These are phyloP conservation scores for Apiotrichum porosum DNA, from an alignment of 1,284 basidiomycete species.

Conservation along the genomic window DNA sequence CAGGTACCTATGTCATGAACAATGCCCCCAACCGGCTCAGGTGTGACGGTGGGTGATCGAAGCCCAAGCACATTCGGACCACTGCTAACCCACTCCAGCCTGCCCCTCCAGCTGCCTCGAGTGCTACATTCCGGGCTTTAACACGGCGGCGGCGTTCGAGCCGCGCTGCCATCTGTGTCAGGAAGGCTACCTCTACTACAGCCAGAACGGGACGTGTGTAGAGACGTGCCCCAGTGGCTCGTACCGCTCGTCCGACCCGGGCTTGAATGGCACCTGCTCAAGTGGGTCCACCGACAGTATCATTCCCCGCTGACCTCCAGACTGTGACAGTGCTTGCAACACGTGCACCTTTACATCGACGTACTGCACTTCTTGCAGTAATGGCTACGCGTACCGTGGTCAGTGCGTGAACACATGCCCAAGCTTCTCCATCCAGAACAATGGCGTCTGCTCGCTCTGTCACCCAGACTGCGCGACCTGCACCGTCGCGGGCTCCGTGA, in stretches of 20 bases:
- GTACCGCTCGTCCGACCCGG: constrained; percentile 17
- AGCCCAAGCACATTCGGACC: too few relatives aligned
- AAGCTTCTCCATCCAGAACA: constrained; percentile 24
- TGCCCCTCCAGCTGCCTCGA: constrained; percentile 46
- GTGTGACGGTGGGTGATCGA: constrained; percentile 49
- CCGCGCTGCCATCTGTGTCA: constrained; percentile 43
- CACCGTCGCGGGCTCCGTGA: constrained; percentile 17
- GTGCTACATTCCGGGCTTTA: constrained; percentile 45
- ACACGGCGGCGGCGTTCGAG: constrained; percentile 16
- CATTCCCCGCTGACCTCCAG: constrained; percentile 6
- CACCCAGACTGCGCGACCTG: constrained; percentile 48
- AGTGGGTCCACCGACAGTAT: too few relatives aligned
- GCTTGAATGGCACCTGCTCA: constrained; percentile 39
- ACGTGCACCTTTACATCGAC: constrained; percentile 39
- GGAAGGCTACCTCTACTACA: constrained; percentile 46
- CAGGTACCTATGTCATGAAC: constrained; percentile 44
- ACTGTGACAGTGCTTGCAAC: constrained; percentile 44
- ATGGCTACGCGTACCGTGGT: constrained; percentile 37
- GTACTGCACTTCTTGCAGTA: constrained; percentile 41
- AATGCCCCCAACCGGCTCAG: constrained; percentile 26
- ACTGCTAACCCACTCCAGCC: constrained; percentile 26
- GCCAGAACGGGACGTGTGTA: constrained; percentile 37
- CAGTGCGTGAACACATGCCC: constrained; percentile 46
- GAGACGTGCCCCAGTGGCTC: constrained; percentile 37
- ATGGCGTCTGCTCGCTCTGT: constrained; percentile 43